Percentiles rank a stretch among this genome's conserved stretches.
Evolutionary conservation across 164 flowering plant species (phyloP).

Genomic region (Platanus orientalis): DNA sequence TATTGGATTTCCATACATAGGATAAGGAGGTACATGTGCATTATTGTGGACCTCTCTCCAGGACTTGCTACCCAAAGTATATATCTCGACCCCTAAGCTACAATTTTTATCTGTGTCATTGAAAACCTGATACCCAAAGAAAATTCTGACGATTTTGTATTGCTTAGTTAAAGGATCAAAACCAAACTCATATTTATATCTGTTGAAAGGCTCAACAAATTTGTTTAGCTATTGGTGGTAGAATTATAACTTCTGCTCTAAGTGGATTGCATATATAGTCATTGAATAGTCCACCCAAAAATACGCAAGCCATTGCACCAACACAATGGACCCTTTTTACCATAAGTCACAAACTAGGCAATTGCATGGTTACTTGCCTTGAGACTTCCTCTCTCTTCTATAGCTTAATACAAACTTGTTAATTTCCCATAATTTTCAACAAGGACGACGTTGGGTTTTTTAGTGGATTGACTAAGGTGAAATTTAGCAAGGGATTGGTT

Average conservation of each 20-base stretch:
- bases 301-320: slow-evolving; percentile 11
- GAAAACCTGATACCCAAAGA: neutral
- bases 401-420: neutral
- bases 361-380: neutral
- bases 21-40: slow-evolving; percentile 5
- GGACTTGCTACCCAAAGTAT: slow-evolving; percentile 2
- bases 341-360: neutral
- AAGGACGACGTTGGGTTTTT: slow-evolving; percentile 3
- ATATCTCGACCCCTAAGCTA: neutral
- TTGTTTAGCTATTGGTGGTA: neutral
- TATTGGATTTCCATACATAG: slow-evolving; percentile 1
- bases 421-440: slow-evolving; percentile 5
- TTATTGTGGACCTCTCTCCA: neutral
- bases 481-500: slow-evolving; percentile 9
- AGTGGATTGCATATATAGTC: neutral
- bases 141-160: slow-evolving; percentile 4
- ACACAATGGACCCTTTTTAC: neutral
- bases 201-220: too few relatives aligned
- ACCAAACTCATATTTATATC: neutral
- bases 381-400: neutral
- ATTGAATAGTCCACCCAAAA: neutral
- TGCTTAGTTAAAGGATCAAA: slow-evolving; percentile 4
- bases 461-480: slow-evolving; percentile 14
- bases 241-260: neutral
- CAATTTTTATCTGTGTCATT: too few relatives aligned